Conservation (phyloP, 1,284 basidiomycete species). For the Ceratorhiza oryzae-sativae region DNA sequence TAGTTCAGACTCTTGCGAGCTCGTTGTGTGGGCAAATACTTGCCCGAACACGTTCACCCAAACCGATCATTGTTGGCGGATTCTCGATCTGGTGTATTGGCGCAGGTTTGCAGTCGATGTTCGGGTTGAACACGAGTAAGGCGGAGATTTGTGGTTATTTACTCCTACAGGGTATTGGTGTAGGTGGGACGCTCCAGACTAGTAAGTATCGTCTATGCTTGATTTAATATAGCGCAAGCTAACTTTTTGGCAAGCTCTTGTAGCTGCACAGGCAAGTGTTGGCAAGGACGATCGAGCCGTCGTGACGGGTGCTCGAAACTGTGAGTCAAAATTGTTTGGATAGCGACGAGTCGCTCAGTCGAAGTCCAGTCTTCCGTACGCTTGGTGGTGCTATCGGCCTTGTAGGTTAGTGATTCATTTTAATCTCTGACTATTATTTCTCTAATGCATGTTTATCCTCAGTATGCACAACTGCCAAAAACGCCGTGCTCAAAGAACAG, state of each 20-base stretch:
- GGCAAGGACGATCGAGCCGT: constrained; percentile 25
- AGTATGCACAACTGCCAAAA: constrained; percentile 36
- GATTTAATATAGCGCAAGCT: neutral
- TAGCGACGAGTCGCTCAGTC: neutral
- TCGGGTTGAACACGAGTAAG: constrained; percentile 30
- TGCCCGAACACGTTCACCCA: constrained; percentile 9
- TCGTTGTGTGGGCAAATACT: constrained; percentile 34
- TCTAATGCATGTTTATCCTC: neutral
- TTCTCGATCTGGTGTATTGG: constrained; percentile 39
- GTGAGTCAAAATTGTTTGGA: neutral
- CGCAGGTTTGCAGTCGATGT: constrained; percentile 32
- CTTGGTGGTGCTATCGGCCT: constrained; percentile 36
- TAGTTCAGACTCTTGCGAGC: constrained; percentile 26
- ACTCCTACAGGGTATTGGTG: constrained; percentile 35
- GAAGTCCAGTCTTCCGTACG: constrained; percentile 28
- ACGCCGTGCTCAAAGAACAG: constrained; percentile 28
- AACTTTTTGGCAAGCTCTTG: constrained; percentile 14
- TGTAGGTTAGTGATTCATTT: constrained; percentile 17
- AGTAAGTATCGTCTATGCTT: constrained; percentile 6
- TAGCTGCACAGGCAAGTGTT: constrained; percentile 35
- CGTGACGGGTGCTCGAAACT: constrained; percentile 38
- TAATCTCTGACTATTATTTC: no score
- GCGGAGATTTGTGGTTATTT: constrained; percentile 29
- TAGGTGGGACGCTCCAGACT: constrained; percentile 31
- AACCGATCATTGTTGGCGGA: constrained; percentile 24